These are phyloP conservation scores for Suillus cothurnatus DNA, from an alignment of 768 basidiomycete species.

Conservation along the genomic window DNA sequence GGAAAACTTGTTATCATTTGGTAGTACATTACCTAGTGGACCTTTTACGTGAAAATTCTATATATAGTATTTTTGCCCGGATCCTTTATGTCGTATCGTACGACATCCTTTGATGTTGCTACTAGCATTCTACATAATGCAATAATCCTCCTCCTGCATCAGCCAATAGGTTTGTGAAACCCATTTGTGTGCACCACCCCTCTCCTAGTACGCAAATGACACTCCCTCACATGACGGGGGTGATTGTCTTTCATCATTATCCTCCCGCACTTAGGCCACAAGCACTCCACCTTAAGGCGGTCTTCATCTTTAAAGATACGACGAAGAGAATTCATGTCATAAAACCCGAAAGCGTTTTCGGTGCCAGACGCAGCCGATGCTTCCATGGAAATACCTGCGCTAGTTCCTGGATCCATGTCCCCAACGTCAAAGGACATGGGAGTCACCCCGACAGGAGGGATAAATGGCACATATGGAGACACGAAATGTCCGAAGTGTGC, in stretches of 20 bases:
- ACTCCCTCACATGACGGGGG: slow-evolving; percentile 1
- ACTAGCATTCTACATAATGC: background rate
- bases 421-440: background rate
- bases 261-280: slow-evolving; percentile 1
- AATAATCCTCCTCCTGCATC: background rate
- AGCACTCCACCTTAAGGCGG: background rate
- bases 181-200: background rate
- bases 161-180: no score
- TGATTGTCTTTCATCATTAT: slow-evolving; percentile 4
- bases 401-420: background rate
- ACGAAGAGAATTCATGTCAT: background rate
- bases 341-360: background rate
- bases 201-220: background rate
- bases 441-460: background rate
- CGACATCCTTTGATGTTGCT: background rate
- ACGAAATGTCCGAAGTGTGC: background rate
- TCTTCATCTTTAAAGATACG: background rate
- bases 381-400: background rate
- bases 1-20: no score
- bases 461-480: background rate
- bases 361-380: background rate
- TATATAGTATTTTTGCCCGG: no score
- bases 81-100: background rate
- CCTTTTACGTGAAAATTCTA: no score
- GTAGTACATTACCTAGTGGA: no score